Conservation (phyloP, 768 basidiomycete genomes). For the Amanita subjunquillea region DNA sequence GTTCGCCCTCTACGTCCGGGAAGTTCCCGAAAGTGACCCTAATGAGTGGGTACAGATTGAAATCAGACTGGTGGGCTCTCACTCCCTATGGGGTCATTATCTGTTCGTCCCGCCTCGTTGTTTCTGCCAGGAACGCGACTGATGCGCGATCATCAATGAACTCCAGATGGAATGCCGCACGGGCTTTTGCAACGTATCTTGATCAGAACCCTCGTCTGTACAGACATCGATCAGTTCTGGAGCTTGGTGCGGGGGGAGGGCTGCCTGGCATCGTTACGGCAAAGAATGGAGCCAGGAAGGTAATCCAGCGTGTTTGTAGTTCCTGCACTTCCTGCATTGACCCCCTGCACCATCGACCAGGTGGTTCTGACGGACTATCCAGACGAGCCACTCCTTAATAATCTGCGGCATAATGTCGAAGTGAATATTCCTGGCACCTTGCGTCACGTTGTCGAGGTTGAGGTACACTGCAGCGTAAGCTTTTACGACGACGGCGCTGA, state of each 20-base stretch:
- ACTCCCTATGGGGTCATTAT: conserved; percentile 77
- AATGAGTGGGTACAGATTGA: conserved; percentile 33
- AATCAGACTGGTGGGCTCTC: conserved; percentile 67
- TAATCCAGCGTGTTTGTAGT: conserved; percentile 17
- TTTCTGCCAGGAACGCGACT: not conserved
- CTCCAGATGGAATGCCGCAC: conserved; percentile 71
- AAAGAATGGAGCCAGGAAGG: conserved; percentile 60
- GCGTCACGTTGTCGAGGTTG: conserved; percentile 22
- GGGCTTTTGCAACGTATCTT: conserved; percentile 60
- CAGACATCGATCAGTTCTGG: conserved; percentile 45
- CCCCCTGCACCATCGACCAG: conserved; percentile 24
- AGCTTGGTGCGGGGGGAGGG: conserved; percentile 91
- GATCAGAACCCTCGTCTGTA: conserved; percentile 43
- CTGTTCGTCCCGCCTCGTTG: conserved; percentile 35
- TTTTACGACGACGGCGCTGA: not conserved
- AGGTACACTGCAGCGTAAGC: conserved; percentile 10
- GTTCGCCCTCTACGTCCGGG: conserved; percentile 35
- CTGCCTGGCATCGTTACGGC: conserved; percentile 73
- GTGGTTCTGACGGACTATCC: conserved; percentile 92
- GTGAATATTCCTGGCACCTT: conserved; percentile 37
- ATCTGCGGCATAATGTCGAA: conserved; percentile 60
- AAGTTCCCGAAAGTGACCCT: conserved; percentile 10
- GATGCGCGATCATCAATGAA: not conserved
- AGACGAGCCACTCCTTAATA: conserved; percentile 62
- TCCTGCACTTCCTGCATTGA: not conserved